These are phyloP conservation scores for Salix purpurea DNA, from an alignment of 345 rosid genomes.

Conservation along the genomic window DNA sequence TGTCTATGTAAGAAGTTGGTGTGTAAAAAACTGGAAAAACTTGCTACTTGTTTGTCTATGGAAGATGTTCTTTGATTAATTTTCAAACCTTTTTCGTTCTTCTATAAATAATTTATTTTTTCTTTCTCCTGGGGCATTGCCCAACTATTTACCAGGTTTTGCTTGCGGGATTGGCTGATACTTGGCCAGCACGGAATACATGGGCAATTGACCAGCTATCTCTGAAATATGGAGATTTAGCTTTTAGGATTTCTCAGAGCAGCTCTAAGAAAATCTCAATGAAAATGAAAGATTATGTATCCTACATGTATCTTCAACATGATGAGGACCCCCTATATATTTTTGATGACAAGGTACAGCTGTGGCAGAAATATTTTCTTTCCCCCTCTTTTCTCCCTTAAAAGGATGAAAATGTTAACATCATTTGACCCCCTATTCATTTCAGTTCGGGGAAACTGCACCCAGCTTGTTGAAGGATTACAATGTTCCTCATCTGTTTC, in stretches of 20 bases:
- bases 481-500: conserved; percentile 73
- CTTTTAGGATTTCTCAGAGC: conserved; percentile 83
- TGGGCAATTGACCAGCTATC: conserved; percentile 75
- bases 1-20: not conserved
- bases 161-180: conserved; percentile 69
- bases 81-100: not conserved
- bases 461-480: conserved; percentile 77
- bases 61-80: not conserved
- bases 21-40: not conserved
- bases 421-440: conserved; percentile 3
- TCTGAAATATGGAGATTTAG: conserved; percentile 55
- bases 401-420: not conserved
- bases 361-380: not conserved
- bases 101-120: not conserved
- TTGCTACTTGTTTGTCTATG: not conserved
- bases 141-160: conserved; percentile 49
- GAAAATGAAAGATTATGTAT: conserved; percentile 76
- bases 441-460: conserved; percentile 86
- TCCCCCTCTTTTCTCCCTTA: not conserved
- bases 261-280: conserved; percentile 55
- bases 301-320: conserved; percentile 67
- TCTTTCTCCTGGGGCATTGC: conserved; percentile 7
- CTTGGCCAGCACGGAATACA: conserved; percentile 83
- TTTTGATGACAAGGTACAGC: conserved; percentile 76
- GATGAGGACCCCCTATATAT: conserved; percentile 97